phyloP scores from a whole-genome alignment of 768 basidiomycete species.

The Pleurotus tuber-regium region DNA sequence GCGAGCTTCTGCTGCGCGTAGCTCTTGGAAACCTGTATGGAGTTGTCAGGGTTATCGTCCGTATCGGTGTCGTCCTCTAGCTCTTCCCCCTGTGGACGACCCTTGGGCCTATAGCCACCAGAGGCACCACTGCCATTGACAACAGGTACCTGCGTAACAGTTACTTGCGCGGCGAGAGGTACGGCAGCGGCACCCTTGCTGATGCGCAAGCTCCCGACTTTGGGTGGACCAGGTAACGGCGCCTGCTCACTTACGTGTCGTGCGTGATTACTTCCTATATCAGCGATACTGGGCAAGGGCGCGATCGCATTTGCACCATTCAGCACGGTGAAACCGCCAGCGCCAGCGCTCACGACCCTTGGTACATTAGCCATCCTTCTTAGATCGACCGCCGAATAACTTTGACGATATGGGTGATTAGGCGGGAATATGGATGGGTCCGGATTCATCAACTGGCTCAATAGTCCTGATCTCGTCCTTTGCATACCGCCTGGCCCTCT shows the following conservation, averaged over 20 bases:
- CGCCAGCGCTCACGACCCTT: conserved; percentile 11
- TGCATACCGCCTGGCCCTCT: conserved; percentile 59
- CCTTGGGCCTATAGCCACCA: conserved; percentile 59
- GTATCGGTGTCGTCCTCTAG: conserved; percentile 65
- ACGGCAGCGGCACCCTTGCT: conserved; percentile 60
- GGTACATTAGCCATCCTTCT: conserved; percentile 38
- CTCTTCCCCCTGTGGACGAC: conserved; percentile 61
- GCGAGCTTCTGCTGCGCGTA: conserved; percentile 68
- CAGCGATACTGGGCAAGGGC: conserved; percentile 6
- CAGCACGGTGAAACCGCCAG: conserved; percentile 15
- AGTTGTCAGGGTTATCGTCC: conserved; percentile 38
- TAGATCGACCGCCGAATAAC: conserved; percentile 39
- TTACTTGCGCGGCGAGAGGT: conserved; percentile 54
- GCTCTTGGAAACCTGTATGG: conserved; percentile 59
- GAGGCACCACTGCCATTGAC: conserved; percentile 27
- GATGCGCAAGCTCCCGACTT: conserved; percentile 28
- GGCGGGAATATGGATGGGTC: conserved; percentile 58
- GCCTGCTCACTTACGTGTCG: not conserved
- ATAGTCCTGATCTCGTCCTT: conserved; percentile 47
- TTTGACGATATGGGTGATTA: conserved; percentile 57
- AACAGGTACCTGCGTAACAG: conserved; percentile 21
- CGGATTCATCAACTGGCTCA: conserved; percentile 72
- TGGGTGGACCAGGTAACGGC: not conserved
- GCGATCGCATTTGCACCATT: conserved; percentile 12
- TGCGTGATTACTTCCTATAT: not conserved